A percentile compares a stretch with the other conserved stretches of the same genome.
Conservation (phyloP, 2,329 filamentous ascomycete species). For the Calonectria montana region DNA sequence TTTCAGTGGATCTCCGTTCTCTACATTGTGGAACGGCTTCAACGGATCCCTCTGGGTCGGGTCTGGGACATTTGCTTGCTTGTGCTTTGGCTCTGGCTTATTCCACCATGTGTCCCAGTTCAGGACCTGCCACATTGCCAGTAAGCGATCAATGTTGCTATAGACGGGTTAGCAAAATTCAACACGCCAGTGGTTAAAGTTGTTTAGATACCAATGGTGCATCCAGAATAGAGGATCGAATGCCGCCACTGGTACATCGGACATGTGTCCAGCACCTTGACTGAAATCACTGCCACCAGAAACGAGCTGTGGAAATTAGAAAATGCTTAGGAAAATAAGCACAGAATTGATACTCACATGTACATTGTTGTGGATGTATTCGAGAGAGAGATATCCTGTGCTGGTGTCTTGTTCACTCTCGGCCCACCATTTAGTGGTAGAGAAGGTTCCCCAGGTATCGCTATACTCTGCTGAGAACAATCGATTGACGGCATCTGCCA, state of each 20-base stretch:
- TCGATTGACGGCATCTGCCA: conserved; percentile 38
- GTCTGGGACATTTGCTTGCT: background rate
- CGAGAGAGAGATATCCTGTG: conserved; percentile 41
- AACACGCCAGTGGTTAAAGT: conserved; percentile 57
- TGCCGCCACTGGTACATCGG: conserved; percentile 64
- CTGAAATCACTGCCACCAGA: background rate
- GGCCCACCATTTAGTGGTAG: conserved; percentile 9
- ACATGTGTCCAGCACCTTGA: conserved; percentile 62
- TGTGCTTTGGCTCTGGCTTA: background rate
- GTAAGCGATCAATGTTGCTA: conserved; percentile 24
- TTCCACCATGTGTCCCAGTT: conserved; percentile 28
- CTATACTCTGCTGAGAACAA: conserved; percentile 39
- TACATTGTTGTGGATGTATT: conserved; percentile 55
- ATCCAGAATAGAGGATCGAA: conserved; percentile 75
- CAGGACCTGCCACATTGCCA: conserved; percentile 26
- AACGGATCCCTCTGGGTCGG: background rate
- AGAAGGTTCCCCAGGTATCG: conserved; percentile 37
- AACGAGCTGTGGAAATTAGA: background rate
- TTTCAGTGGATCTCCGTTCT: conserved; percentile 5
- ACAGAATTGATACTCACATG: conserved; percentile 38
- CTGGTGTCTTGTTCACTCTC: background rate
- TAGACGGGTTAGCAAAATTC: background rate
- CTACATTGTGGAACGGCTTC: conserved; percentile 15
- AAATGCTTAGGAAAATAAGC: background rate
- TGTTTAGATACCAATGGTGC: conserved; percentile 59